Base-by-base conservation (phyloP, 169 alveolate genomes). In the Theileria sp. region DNA sequence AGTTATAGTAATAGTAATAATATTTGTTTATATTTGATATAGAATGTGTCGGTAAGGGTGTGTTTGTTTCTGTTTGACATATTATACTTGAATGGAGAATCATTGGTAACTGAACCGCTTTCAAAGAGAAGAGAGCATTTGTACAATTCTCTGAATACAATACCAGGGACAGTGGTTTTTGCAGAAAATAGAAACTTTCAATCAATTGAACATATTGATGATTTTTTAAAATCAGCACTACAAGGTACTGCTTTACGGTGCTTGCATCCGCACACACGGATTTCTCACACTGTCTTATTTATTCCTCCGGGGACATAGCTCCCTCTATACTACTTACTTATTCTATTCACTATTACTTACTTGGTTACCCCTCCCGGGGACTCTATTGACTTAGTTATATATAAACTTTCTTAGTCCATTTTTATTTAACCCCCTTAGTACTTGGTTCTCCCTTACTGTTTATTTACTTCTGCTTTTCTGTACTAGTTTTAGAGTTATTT, bases 51-150 rank as follows among this genome's bases (percentile, higher is more conserved):
- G 75, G 96, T 95, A 19, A 92, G 94, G 70, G 97, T 97, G 17
- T 95, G 98, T 79, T 82, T 97, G 71, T 96, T 87, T 82, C 96
- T 96, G n/a, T 97, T 97, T 82, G 99, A 97, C 87, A 81, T 96
- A 28, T 89, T 97, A 49, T 95, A 94, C 83, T 80, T 94, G 64
- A 96, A 97, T 81, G 97, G 94, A 36, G 81, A 94, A 81, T 83
- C 95, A 1, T 78, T 92, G 32, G 91, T 89, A 38, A 87, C 87
- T 51, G 86, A 84, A 61, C 84, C 93, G n/a, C 87, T 92, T 6
- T 77, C 73, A 23, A 81, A 88, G 69, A 75, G 95, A 56, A 80
- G 95, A 28, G 80, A 69, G 17, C 70, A 71, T 28, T 69, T 92
- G 49, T 78, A 88, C 56, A 74, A 83, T 23, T 51, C 78, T 19